phyloP scores from a whole-genome alignment of 331 rosid genomes.

The Rosa hybrid region DNA sequence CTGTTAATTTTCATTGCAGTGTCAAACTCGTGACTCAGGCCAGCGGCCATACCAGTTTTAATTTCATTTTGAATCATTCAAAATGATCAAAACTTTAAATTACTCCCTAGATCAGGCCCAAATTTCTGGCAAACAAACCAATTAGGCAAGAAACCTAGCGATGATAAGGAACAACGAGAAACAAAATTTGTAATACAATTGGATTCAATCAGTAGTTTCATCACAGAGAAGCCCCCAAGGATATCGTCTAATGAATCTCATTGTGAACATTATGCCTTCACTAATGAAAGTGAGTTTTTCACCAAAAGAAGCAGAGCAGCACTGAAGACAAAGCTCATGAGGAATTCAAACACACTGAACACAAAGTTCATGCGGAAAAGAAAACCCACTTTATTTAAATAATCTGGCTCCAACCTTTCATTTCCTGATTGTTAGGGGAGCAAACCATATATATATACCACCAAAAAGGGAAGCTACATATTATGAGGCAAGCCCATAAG shows the following conservation, averaged over 20 bases:
- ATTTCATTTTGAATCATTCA: too few relatives aligned
- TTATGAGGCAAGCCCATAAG: background rate
- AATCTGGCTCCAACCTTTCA: constrained; percentile 1
- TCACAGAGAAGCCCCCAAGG: background rate
- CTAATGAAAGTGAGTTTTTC: background rate
- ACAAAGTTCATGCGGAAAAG: background rate
- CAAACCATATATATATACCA: background rate
- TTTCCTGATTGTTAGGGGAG: background rate
- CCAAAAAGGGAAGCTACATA: background rate
- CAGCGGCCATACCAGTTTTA: too few relatives aligned
- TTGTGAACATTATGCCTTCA: background rate
- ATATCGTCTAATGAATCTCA: background rate
- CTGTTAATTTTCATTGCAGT: too few relatives aligned
- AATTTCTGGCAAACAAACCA: background rate
- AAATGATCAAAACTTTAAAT: too few relatives aligned
- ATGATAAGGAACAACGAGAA: background rate
- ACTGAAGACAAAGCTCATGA: too few relatives aligned
- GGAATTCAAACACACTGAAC: background rate
- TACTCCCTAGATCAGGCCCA: too few relatives aligned
- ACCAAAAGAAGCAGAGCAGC: background rate
- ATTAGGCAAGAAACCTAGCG: background rate
- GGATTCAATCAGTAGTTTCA: background rate
- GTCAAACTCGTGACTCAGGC: too few relatives aligned
- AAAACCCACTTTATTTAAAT: background rate
- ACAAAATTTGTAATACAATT: background rate